Evolutionary conservation across 345 rosid genomes (phyloP).

Genomic region (Eucalyptus cloeziana): DNA sequence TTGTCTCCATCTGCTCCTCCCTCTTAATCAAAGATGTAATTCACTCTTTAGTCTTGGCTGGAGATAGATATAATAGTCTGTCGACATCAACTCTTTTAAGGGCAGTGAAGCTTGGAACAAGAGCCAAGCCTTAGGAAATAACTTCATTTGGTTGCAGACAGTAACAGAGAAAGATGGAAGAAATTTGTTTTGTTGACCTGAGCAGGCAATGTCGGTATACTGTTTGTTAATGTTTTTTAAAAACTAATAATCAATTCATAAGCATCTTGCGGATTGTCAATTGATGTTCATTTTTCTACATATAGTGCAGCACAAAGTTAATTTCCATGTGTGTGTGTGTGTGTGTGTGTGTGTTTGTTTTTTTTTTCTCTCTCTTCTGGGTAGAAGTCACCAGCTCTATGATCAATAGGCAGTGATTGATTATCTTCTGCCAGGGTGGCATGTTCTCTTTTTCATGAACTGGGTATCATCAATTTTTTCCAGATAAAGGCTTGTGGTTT

Average conservation of each 20-base stretch:
- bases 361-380: rapidly evolving
- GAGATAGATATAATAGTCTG: background rate
- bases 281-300: background rate
- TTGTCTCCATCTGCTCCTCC: background rate
- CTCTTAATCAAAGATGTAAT: background rate
- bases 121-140: background rate
- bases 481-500: background rate
- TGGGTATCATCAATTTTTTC: background rate
- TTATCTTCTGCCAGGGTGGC: background rate
- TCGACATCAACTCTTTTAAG: background rate
- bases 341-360: background rate
- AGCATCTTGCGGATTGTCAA: background rate
- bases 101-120: background rate
- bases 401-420: background rate
- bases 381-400: background rate
- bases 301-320: background rate
- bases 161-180: background rate
- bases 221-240: background rate
- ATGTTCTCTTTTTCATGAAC: background rate
- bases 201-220: background rate
- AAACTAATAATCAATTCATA: background rate
- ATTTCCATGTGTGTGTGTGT: background rate
- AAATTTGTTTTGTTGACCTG: background rate
- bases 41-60: background rate
- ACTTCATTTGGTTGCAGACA: background rate